Base-by-base conservation (phyloP, 129 eudicot genomes). In the Rutidosis leptorrhynchoides region DNA sequence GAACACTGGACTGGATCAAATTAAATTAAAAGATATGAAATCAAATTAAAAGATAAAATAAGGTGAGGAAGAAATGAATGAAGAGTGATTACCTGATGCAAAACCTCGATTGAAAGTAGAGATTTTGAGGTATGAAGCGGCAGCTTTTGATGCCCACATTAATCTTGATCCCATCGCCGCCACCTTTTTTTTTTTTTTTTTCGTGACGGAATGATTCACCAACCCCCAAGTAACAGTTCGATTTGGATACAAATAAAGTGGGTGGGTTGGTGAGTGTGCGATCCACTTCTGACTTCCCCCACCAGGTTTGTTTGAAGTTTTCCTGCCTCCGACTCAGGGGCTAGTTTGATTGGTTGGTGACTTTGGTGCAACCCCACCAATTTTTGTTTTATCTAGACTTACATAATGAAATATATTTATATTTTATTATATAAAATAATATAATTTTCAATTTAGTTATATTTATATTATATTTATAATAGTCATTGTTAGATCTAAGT, bases 101-200 rank as follows among this genome's bases (percentile, higher is more conserved):
- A 83, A 89, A 24, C 79, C 82, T 69, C 96, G 65, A 79, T 69
- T 67, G 70, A 78, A 80, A n/a, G 58, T 68, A 16, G 94, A 81
- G 87, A 83, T 83, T 81, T 76, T 82, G 60, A 88, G 76, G 67
- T 79, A 76, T 24, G 84, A 83, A 11, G 45, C 45, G 62, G 81
- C 81, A 57, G 81, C 74, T 57, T 72, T 83, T 7, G 87, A 71
- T 65, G 87, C 87, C 78, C 78, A 78, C 2, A 57, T 57, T 26
- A 82, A 20, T 48, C 83, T 74, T 23, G 82, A 74, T 56, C 83
- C 86, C 83, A 82, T 77, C 65, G 83, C 80, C 86, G 76, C 72
- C 49, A 37, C 45, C 45, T 7, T 21, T 53, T 52, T 52, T 20
- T 20, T 53, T 21, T 8, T 68, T 53, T 20, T 33, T 68, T 16